A percentile compares a stretch with the other conserved stretches of the same genome.
These are phyloP conservation scores for Plenodomus tracheiphilus DNA, from an alignment of 2,329 filamentous ascomycete species.

Conservation along the genomic window DNA sequence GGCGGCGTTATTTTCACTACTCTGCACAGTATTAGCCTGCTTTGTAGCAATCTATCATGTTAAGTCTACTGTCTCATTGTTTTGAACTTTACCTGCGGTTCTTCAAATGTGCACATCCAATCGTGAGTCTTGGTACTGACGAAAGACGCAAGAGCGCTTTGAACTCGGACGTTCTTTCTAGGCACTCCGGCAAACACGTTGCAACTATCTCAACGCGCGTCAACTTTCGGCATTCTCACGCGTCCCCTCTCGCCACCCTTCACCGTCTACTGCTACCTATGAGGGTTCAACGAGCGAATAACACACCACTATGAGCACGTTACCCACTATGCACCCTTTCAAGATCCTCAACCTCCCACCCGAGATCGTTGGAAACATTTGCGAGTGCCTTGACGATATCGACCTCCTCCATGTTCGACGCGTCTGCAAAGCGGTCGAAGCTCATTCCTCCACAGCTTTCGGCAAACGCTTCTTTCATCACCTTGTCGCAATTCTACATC, in stretches of 20 bases:
- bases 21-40: neutral
- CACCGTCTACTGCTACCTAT: no score
- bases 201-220: neutral
- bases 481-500: conserved; percentile 3
- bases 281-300: no score
- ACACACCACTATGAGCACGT: neutral
- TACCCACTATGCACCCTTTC: neutral
- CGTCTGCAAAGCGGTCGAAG: neutral
- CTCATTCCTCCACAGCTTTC: neutral
- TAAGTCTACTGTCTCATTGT: neutral
- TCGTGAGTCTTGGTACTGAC: neutral
- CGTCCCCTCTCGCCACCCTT: neutral
- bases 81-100: neutral
- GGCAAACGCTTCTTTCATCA: conserved; percentile 6
- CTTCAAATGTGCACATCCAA: no score
- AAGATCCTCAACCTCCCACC: conserved; percentile 7
- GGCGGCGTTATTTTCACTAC: neutral
- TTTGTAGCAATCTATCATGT: neutral
- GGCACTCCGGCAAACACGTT: neutral
- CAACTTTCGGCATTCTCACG: neutral
- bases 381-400: neutral
- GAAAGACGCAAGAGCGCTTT: neutral
- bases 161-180: neutral
- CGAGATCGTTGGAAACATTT: conserved; percentile 1
- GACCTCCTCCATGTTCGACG: neutral